Evolutionary conservation across 129 eudicot genomes (phyloP).

Genomic region (Helichrysum umbraculigerum): DNA sequence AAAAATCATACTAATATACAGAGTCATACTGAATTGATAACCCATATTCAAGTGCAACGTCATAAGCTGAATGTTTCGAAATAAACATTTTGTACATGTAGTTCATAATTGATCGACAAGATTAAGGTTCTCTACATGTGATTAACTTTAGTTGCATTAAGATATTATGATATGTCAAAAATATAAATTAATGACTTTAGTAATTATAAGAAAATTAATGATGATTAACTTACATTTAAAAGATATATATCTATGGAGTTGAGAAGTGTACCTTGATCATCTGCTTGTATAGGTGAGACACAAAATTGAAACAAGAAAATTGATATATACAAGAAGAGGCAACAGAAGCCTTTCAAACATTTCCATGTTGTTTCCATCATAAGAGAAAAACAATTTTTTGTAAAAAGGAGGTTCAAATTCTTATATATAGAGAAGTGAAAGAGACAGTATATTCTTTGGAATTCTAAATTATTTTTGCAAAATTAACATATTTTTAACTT

Average conservation of each 20-base stretch:
- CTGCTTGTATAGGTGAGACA: slow-evolving; percentile 33
- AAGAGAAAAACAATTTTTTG: slow-evolving; percentile 15
- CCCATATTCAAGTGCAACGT: background rate
- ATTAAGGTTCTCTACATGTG: background rate
- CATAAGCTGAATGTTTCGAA: background rate
- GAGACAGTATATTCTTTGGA: slow-evolving; percentile 23
- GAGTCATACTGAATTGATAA: too few relatives aligned
- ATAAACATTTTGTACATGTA: background rate
- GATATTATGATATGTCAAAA: too few relatives aligned
- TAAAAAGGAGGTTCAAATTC: slow-evolving; percentile 5
- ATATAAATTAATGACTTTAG: too few relatives aligned
- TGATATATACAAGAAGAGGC: slow-evolving; percentile 35
- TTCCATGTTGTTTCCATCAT: slow-evolving; percentile 39
- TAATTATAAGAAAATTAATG: too few relatives aligned
- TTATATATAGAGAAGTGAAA: slow-evolving; percentile 31
- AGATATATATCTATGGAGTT: background rate
- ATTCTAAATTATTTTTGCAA: background rate
- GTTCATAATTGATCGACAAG: background rate
- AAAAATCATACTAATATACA: too few relatives aligned
- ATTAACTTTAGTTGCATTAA: too few relatives aligned
- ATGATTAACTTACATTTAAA: background rate
- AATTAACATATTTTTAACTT: background rate
- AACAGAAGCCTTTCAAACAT: slow-evolving; percentile 21
- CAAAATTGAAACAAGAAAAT: slow-evolving; percentile 28
- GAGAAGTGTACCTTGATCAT: slow-evolving; percentile 32